Base-by-base conservation (phyloP, 345 rosid species). In the Salix caprea region DNA sequence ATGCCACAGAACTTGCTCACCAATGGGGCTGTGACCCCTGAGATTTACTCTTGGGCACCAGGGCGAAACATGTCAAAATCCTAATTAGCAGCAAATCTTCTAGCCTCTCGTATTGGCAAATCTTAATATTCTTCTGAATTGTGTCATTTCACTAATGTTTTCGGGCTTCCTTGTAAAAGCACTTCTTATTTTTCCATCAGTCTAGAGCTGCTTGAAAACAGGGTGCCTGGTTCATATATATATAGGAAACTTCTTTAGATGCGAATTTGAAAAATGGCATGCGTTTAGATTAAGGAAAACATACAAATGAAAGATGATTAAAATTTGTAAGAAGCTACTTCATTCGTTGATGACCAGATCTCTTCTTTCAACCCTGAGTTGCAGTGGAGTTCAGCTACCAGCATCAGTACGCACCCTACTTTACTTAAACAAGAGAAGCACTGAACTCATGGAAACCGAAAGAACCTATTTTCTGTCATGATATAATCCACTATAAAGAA, bases 1-100 rank as follows among this genome's bases (percentile, higher is more conserved):
- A 76, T 88, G 68, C 93, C 92, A 11, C 96, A 84, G 74, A 94
- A 91, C 84, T 83, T 92, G 87, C 90, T 92, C 58, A 84, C 90
- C 64, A 87, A 89, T 79, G 89, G 90, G 18, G 48, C 76, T 19
- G 67, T 66, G 8, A 82, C 86, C 56, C 91, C 90, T 18, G 96
- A 91, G 85, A 85, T 89, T 19, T 90, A 91, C 81, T 74, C 91
- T 8, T 91, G 92, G 95, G 86, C 88, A 18, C 77, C 89, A 2
- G 81, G 85, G 14, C 85, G 88, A 80, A 79, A 83, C 44, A 76
- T 76, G 84, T 84, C 91, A 14, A 90, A 88, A 80, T 82, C 90
- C 77, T 73, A 73, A 32, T 46, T 50, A 13, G 32, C 71, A 46
- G 71, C 21, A 50, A 48, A 34, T 75, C 23, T 34, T 19, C 26